Percentiles rank a stretch among this genome's conserved stretches.
Conservation (phyloP, 1,284 basidiomycete genomes). For the Lignosus rhinocerotis region DNA sequence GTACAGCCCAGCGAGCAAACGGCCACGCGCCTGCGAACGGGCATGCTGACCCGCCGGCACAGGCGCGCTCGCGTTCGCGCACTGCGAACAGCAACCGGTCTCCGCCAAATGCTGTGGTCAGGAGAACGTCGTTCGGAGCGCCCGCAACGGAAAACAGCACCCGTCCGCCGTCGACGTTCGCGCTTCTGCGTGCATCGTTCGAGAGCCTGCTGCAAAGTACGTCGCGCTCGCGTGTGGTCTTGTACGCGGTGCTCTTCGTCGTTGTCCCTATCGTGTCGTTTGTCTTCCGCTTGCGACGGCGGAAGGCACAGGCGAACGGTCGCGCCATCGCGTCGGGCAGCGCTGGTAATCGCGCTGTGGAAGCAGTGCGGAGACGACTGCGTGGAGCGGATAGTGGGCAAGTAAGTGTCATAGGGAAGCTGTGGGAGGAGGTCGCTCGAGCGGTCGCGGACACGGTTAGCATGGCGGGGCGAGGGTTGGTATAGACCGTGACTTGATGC, state of each 20-base stretch:
- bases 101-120: constrained; percentile 12
- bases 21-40: not conserved
- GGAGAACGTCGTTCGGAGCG: constrained; percentile 18
- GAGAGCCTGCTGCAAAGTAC: constrained; percentile 17
- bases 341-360: constrained; percentile 43
- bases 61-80: constrained; percentile 12
- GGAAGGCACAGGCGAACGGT: constrained; percentile 27
- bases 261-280: constrained; percentile 64
- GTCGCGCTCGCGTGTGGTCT: constrained; percentile 41
- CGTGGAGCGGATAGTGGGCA: constrained; percentile 39
- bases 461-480: constrained; percentile 77
- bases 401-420: constrained; percentile 39
- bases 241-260: constrained; percentile 56
- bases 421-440: constrained; percentile 58
- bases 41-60: not conserved
- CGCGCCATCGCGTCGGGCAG: constrained; percentile 5
- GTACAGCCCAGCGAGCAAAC: not conserved
- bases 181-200: constrained; percentile 31
- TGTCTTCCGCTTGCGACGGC: constrained; percentile 48
- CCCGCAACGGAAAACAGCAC: constrained; percentile 10
- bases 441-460: constrained; percentile 65
- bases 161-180: constrained; percentile 28
- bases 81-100: not conserved
- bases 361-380: constrained; percentile 58
- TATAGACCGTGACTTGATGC: constrained; percentile 34